phyloP scores from a whole-genome alignment of 805 yeast genomes.

The Monosporozyma siamensis region DNA sequence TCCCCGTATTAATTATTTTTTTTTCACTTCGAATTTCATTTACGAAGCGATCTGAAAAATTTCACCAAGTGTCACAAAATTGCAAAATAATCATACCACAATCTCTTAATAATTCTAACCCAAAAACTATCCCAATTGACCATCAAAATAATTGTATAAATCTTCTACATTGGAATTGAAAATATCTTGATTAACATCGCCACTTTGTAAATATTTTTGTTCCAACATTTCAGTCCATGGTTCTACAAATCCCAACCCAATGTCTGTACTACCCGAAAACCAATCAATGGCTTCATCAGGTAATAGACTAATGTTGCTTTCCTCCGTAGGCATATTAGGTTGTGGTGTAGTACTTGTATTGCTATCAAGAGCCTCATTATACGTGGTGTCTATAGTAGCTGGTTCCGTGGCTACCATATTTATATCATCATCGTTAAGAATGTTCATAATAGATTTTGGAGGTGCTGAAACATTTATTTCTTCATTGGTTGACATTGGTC shows the following conservation, averaged over 20 bases:
- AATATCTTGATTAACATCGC: conserved; percentile 14
- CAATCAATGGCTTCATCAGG: conserved; percentile 37
- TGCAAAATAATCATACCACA: not conserved
- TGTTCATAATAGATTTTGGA: not conserved
- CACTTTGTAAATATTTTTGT: conserved; percentile 40
- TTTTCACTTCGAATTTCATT: not conserved
- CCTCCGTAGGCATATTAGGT: not conserved
- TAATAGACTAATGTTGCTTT: conserved; percentile 1
- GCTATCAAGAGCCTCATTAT: too few species aligned
- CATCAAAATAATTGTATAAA: not conserved
- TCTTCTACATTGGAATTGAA: conserved; percentile 1
- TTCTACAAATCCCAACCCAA: conserved; percentile 54
- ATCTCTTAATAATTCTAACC: not conserved
- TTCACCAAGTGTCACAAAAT: too few species aligned
- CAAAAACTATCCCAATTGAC: too few species aligned
- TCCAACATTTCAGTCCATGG: conserved; percentile 79
- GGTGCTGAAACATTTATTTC: not conserved
- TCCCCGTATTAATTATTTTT: not conserved
- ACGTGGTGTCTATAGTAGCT: too few species aligned
- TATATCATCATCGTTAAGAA: not conserved
- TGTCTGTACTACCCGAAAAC: conserved; percentile 40
- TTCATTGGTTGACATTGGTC: too few species aligned
- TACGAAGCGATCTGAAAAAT: not conserved
- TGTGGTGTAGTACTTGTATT: not conserved
- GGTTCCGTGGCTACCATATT: not conserved